Conservation (phyloP, 1,139 yeast genomes). For the Suhomyces wounanorum region DNA sequence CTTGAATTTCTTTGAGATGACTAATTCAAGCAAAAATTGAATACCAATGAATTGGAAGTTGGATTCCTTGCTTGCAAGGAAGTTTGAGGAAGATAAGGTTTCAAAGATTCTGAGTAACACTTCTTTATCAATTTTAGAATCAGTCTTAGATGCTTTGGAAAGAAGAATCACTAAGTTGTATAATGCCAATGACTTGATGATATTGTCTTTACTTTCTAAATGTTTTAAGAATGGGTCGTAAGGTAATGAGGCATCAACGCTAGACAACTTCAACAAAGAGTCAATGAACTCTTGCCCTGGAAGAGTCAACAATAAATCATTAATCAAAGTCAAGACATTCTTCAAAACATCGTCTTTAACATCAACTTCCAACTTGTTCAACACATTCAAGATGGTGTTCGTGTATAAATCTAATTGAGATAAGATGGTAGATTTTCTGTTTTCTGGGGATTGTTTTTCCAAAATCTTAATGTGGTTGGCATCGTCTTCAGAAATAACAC, state of each 20-base stretch:
- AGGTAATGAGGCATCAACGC: constrained; percentile 53
- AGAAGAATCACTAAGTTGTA: constrained; percentile 48
- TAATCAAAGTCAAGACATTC: constrained; percentile 67
- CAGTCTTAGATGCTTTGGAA: constrained; percentile 26
- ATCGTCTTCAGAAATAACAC: constrained; percentile 64
- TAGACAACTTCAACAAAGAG: constrained; percentile 47
- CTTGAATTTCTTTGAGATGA: constrained; percentile 62
- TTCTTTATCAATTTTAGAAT: constrained; percentile 28
- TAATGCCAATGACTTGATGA: constrained; percentile 48
- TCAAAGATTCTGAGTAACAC: constrained; percentile 46
- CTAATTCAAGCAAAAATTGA: constrained; percentile 65
- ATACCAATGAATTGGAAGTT: constrained; percentile 65
- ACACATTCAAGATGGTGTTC: constrained; percentile 54
- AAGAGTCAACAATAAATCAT: constrained; percentile 56
- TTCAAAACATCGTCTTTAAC: constrained; percentile 72
- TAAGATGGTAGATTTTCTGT: constrained; percentile 40
- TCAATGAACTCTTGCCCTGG: constrained; percentile 45
- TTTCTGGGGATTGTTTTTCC: constrained; percentile 53
- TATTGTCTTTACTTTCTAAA: constrained; percentile 47
- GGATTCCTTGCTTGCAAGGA: constrained; percentile 50
- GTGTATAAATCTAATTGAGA: constrained; percentile 57
- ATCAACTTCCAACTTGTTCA: constrained; percentile 48
- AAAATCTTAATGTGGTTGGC: constrained; percentile 65
- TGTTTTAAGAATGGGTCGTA: constrained; percentile 57
- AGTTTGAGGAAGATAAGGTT: constrained; percentile 38